Evolutionary conservation across 1,139 yeast genomes (phyloP), one percentile per base, ranked within the genome.

Genomic region (Kodamaea plutei): DNA sequence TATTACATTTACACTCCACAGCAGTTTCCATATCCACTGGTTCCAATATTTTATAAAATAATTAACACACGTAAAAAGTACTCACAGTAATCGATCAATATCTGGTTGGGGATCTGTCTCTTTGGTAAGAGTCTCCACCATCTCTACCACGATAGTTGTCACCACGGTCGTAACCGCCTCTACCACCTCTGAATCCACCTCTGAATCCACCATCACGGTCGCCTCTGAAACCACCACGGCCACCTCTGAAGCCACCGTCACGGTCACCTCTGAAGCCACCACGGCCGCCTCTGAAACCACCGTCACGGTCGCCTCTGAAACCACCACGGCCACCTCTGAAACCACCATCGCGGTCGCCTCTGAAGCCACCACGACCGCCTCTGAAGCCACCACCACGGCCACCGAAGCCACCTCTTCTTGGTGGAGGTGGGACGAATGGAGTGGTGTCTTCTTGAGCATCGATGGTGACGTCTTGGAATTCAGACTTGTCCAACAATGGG

Each of bases 381-480:
- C 49, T 35, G 44, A 37, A 42, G 25, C 43, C 48, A 16, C 64
- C 61, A 27, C 71, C 72, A 36, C 70, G 50, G 32, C 70, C 68
- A 40, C 76, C 71, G 43, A 73, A 68, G 37, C 73, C 73, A 33
- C 69, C 61, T 52, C 76, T 69, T 64, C 79, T 68, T 43, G 77
- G 67, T 40, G 76, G 72, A 34, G 80, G 76, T 45, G 85, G 82
- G 44, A 80, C 72, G 49, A 81, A 82, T 42, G 89, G 88, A 50
- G 83, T 73, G 50, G 83, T 81, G 56, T 85, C 95, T 63, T 78
- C 87, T 61, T 79, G 85, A 38, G 89, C 84, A 39, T 72, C 57
- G 38, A 85, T 64, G 32, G 69, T 64, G 36, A 75, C 56, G 42
- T 84, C 95, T 54, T 77, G 76, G 69, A 75, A 80, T 39, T 79